Conservation (phyloP, 2,329 filamentous ascomycete genomes). For the Cladorrhinum sp. region DNA sequence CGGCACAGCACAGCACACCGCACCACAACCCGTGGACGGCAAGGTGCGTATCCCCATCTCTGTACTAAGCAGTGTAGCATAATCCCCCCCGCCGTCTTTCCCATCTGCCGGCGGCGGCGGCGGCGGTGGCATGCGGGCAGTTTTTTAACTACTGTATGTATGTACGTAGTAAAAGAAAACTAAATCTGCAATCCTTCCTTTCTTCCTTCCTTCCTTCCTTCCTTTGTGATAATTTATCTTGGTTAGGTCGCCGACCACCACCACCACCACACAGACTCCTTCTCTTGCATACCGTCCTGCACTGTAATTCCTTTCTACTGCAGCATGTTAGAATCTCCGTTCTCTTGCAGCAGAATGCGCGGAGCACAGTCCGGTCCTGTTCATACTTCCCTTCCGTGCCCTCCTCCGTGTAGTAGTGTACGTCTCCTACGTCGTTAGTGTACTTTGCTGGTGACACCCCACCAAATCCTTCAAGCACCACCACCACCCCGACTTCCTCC, state of each 20-base stretch:
- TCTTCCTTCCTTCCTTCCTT: too few species aligned
- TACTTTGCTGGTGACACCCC: neutral
- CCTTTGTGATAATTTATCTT: too few species aligned
- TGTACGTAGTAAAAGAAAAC: too few species aligned
- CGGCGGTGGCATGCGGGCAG: too few species aligned
- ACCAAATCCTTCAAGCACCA: neutral
- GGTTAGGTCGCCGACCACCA: neutral
- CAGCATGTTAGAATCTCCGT: neutral
- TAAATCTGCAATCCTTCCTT: too few species aligned
- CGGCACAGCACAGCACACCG: slow-evolving; percentile 11
- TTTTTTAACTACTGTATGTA: too few species aligned
- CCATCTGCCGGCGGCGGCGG: neutral
- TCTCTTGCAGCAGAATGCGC: neutral
- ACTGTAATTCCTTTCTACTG: neutral
- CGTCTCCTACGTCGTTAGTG: too few species aligned
- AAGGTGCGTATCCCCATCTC: slow-evolving; percentile 1
- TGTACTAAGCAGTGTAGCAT: too few species aligned
- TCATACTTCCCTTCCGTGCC: too few species aligned
- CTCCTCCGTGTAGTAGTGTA: too few species aligned
- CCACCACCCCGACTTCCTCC: too few species aligned
- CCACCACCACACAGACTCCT: too few species aligned
- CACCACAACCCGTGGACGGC: neutral
- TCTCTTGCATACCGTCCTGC: neutral
- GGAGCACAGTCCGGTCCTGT: neutral
- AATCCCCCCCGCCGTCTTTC: neutral